phyloP scores from a whole-genome alignment of 148 eudicot genomes.

The Camellia granthamiana region DNA sequence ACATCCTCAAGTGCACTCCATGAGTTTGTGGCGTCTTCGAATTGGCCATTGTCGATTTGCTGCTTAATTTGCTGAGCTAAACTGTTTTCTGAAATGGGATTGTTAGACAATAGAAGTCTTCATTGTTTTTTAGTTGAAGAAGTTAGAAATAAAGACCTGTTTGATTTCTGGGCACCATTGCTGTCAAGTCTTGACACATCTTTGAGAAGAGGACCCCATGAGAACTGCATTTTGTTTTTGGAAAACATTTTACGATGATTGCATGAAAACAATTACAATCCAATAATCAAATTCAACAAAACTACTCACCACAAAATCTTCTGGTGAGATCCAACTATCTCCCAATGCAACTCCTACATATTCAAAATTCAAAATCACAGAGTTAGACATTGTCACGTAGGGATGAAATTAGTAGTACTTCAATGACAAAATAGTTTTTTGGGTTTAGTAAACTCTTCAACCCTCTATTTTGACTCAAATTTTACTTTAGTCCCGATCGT shows the following conservation, averaged over 20 bases:
- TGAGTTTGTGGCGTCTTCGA: conserved; percentile 51
- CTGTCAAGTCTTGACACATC: conserved; percentile 79
- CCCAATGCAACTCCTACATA: conserved; percentile 77
- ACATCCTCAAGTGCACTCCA: conserved; percentile 56
- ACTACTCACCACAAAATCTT: conserved; percentile 74
- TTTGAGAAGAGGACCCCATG: conserved; percentile 89
- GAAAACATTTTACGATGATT: background rate
- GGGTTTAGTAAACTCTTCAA: too few relatives aligned
- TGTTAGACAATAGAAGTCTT: conserved; percentile 1
- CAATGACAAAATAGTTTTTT: background rate
- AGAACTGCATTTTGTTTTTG: conserved; percentile 35
- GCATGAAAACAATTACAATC: background rate
- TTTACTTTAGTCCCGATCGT: too few relatives aligned
- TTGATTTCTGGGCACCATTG: conserved; percentile 49
- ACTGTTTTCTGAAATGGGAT: conserved; percentile 35
- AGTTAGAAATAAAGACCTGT: conserved; percentile 36
- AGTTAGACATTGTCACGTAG: background rate
- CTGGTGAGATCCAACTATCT: conserved; percentile 89
- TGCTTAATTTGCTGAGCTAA: conserved; percentile 56
- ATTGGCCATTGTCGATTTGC: conserved; percentile 47
- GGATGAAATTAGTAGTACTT: background rate
- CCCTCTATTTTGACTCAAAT: too few relatives aligned
- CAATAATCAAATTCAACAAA: background rate
- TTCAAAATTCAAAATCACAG: background rate
- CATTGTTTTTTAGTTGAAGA: background rate